These are phyloP conservation scores for Mallotus repandus DNA, from an alignment of 441 rosid genomes.

Conservation along the genomic window DNA sequence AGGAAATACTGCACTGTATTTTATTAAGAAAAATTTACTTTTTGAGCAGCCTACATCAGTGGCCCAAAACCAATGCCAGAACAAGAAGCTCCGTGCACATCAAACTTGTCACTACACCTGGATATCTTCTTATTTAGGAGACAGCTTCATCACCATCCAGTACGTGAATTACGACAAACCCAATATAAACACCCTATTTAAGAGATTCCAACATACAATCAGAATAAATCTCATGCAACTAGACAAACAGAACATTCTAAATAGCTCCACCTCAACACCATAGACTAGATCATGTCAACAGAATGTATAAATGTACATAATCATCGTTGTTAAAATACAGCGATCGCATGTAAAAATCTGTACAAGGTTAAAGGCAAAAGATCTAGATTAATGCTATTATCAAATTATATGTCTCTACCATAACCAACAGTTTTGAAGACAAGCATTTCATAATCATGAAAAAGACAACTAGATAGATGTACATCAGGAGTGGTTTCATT, in stretches of 20 bases:
- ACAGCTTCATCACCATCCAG: constrained; percentile 78
- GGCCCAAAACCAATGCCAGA: constrained; percentile 45
- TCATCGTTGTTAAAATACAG: not conserved
- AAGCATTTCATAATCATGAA: not conserved
- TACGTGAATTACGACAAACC: constrained; percentile 69
- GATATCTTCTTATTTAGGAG: constrained; percentile 79
- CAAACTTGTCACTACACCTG: constrained; percentile 74
- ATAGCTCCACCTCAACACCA: not conserved
- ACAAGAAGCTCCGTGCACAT: constrained; percentile 55
- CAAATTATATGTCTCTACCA: not conserved
- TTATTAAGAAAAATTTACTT: constrained; percentile 31
- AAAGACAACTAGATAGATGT: not conserved
- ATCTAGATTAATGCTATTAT: not conserved
- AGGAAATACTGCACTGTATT: constrained; percentile 24
- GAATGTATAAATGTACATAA: not conserved
- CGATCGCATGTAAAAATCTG: not conserved
- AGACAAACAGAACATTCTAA: constrained; percentile 38
- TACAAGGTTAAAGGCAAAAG: not conserved
- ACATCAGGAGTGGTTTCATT: not conserved
- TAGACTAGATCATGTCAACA: not conserved
- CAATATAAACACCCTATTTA: constrained; percentile 82
- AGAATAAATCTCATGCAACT: constrained; percentile 47
- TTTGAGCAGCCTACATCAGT: constrained; percentile 40
- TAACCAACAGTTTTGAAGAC: not conserved
- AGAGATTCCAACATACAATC: constrained; percentile 76